Evolutionary conservation across 1,284 basidiomycete species (phyloP), one percentile per base, ranked within the genome.

Genomic region (Bjerkandera adusta): DNA sequence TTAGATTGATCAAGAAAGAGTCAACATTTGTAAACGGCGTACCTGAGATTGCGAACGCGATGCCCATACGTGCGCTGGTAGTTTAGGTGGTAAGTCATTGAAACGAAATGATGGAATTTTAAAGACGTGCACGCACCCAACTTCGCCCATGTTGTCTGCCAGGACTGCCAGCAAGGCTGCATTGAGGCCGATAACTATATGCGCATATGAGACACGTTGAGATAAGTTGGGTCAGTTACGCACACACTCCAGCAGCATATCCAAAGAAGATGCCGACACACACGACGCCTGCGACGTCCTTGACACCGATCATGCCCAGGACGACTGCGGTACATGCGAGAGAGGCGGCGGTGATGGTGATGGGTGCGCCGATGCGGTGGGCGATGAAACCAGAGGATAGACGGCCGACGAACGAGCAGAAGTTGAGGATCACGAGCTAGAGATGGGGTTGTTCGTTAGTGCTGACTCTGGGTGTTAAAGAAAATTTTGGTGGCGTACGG

Each of bases 151-250:
- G 54, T 74, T 65, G 13, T 60, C 57, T 37, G 70, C 71, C 21
- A 76, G 58, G 35, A 69, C 67, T 4, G 67, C 69, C 21, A 78
- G 64, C 32, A 79, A 51, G 4, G 73, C 68, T 1, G 76, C 73
- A 27, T 77, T 73, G 11, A 78, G 60, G 4, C 75, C 76, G 18
- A 75, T 66, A 54, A 77, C 76, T 78, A n/a, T n/a, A n/a, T n/a
- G n/a, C n/a, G n/a, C n/a, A n/a, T n/a, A n/a, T 15, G 38, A 25
- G 15, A 13, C 8, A 22, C 8, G 4, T 26, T 39, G 21, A 29
- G 4, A 16, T 10, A n/a, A n/a, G n/a, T n/a, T 20, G 4, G 29
- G 38, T 40, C 5, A 29, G 25, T 18, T 24, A 67, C 72, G 52
- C 45, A 76, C 75, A 75, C 37, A 72, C 69, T 6, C 75, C 70